Base-by-base conservation (phyloP, 2,329 filamentous ascomycete genomes). In the Trichoderma atrobrunneum region DNA sequence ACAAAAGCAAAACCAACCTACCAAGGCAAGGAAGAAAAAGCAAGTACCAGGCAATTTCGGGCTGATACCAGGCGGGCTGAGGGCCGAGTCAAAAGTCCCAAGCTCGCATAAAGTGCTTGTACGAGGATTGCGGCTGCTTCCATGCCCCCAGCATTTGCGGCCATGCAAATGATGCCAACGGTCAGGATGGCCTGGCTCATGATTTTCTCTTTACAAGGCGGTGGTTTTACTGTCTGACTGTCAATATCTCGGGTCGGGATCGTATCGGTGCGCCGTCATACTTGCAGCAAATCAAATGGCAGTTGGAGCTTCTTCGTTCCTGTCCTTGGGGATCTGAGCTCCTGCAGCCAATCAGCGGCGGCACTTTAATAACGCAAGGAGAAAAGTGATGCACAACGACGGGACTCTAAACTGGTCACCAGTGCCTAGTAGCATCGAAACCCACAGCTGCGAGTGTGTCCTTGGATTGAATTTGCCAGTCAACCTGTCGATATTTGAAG, bases 301-400 rank as follows among this genome's bases (percentile, higher is more conserved):
- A 56, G 30, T n/a, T 34, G 30, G 57, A 60, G 57, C 57, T 59
- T 18, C 16, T 60, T 54, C 57, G 57, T 34, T 60, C 57, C 57
- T 60, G 32, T 34, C 57, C 57, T 34, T 24, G 26, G 36, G 39
- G 36, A 51, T 61, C 66, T 34, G 26, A 34, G 28, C 39, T 48
- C 26, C 26, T 32, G 34, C 12, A n/a, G 67, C 67, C 67, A 70
- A 70, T 70, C 67, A 62, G 28, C 67, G 8, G 28, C 57, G 18
- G 57, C 39, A 28, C 26, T 61, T 66, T 71, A 71, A 71, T 66
- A 71, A 71, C 69, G 61, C 69, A 71, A 26, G 36, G 61, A 60
- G 51, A 12, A 51, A 21, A 34, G 21, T 61, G 65, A 60, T 51
- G 56, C 57, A 34, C n/a, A 70, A 36, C 39, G 54, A 59, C 57